Conservation (phyloP, 345 rosid genomes). For the Clausena lansium region DNA sequence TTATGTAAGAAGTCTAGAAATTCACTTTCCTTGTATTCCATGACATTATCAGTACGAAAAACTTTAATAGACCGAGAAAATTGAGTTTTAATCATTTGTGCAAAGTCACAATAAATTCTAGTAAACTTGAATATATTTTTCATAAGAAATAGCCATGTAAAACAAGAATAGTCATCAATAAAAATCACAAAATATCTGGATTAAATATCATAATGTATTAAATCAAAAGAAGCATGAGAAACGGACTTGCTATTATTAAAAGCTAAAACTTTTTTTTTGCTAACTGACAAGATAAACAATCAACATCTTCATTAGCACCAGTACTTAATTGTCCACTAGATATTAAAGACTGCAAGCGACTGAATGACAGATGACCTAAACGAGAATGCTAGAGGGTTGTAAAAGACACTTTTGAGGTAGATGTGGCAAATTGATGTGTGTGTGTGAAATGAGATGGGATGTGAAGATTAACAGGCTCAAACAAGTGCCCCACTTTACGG, state of each 20-base stretch:
- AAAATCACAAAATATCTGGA: not conserved
- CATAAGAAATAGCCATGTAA: not conserved
- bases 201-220: not conserved
- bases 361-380: not conserved
- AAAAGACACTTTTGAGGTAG: too few species aligned
- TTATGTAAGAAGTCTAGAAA: not conserved
- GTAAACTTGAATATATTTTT: not conserved
- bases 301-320: not conserved
- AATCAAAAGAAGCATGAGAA: not conserved
- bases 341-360: not conserved
- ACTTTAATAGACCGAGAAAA: not conserved
- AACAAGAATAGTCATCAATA: not conserved
- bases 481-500: not conserved
- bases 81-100: too few species aligned
- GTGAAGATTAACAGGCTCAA: conserved; percentile 6
- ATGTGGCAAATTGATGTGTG: not conserved
- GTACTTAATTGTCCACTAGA: not conserved
- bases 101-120: too few species aligned
- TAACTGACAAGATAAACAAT: not conserved
- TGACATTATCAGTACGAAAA: not conserved
- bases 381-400: not conserved
- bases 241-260: not conserved
- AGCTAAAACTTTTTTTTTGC: not conserved
- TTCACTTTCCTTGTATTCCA: not conserved
- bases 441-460: not conserved